Percentiles rank a stretch among this genome's conserved stretches.
phyloP scores from a whole-genome alignment of 768 basidiomycete species.

The Lactarius sanguifluus region DNA sequence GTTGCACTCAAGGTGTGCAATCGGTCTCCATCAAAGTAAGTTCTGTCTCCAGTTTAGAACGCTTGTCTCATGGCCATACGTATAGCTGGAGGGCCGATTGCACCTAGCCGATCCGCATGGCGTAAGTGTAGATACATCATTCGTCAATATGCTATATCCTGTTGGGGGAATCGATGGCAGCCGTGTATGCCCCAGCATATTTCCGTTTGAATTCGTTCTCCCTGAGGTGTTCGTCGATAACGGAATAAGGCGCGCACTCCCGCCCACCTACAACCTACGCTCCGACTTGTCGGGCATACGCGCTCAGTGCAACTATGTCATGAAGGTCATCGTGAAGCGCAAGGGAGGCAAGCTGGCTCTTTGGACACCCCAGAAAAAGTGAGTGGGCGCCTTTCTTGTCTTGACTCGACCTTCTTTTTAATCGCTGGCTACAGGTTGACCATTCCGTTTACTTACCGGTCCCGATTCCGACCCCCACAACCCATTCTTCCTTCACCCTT shows the following conservation, averaged over 20 bases:
- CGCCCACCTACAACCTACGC: slow-evolving; percentile 46
- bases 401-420: neutral
- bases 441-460: slow-evolving; percentile 52
- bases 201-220: slow-evolving; percentile 43
- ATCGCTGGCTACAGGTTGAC: slow-evolving; percentile 38
- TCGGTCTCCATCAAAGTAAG: slow-evolving; percentile 49
- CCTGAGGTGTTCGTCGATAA: slow-evolving; percentile 18
- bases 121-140: neutral
- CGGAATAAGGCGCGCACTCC: slow-evolving; percentile 37
- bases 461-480: slow-evolving; percentile 53
- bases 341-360: slow-evolving; percentile 43
- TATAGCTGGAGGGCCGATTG: slow-evolving; percentile 32
- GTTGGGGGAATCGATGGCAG: slow-evolving; percentile 28
- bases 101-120: slow-evolving; percentile 27
- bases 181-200: slow-evolving; percentile 36
- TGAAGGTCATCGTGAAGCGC: slow-evolving; percentile 45
- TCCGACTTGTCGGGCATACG: slow-evolving; percentile 36
- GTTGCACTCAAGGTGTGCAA: slow-evolving; percentile 40
- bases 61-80: neutral
- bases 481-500: slow-evolving; percentile 48
- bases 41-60: neutral
- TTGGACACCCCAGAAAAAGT: slow-evolving; percentile 51
- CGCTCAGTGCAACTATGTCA: slow-evolving; percentile 43
- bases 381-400: slow-evolving; percentile 22
- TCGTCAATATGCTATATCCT: slow-evolving; percentile 23